phyloP scores from a whole-genome alignment of 345 rosid species.

The Geranium brycei region DNA sequence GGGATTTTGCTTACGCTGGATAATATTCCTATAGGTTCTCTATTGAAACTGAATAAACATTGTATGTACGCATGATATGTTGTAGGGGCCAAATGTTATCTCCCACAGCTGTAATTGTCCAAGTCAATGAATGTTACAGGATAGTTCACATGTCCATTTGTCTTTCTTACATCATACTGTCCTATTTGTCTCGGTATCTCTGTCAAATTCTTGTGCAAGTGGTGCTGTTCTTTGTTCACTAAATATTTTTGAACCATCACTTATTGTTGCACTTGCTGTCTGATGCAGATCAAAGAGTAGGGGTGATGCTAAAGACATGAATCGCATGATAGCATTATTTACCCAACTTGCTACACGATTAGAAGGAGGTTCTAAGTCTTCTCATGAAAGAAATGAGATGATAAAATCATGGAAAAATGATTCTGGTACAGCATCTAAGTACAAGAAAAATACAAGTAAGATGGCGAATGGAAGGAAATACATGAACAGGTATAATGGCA shows the following conservation, averaged over 20 bases:
- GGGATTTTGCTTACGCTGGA: too few relatives aligned
- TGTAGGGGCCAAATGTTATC: too few relatives aligned
- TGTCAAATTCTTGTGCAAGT: too few relatives aligned
- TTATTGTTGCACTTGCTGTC: constrained; percentile 6
- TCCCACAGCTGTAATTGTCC: too few relatives aligned
- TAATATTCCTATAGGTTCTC: too few relatives aligned
- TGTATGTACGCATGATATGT: too few relatives aligned
- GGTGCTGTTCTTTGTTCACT: too few relatives aligned
- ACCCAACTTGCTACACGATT: constrained; percentile 81
- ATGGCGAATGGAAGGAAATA: constrained; percentile 49
- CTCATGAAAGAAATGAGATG: constrained; percentile 67
- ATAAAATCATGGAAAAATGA: constrained; percentile 82
- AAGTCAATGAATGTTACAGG: too few relatives aligned
- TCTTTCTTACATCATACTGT: too few relatives aligned
- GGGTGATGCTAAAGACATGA: constrained; percentile 67
- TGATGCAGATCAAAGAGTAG: constrained; percentile 59
- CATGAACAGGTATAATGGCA: constrained; percentile 49
- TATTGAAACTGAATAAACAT: too few relatives aligned
- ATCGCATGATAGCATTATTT: constrained; percentile 54
- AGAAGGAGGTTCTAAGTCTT: constrained; percentile 66
- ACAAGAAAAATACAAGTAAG: constrained; percentile 50
- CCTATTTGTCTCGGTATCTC: too few relatives aligned
- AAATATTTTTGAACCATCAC: neutral
- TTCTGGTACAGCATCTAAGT: constrained; percentile 40
- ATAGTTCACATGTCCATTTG: too few relatives aligned